Evolutionary conservation across 2,329 filamentous ascomycete genomes (phyloP), one percentile per base, ranked within the genome.

Genomic region (Grosmannia serpens): DNA sequence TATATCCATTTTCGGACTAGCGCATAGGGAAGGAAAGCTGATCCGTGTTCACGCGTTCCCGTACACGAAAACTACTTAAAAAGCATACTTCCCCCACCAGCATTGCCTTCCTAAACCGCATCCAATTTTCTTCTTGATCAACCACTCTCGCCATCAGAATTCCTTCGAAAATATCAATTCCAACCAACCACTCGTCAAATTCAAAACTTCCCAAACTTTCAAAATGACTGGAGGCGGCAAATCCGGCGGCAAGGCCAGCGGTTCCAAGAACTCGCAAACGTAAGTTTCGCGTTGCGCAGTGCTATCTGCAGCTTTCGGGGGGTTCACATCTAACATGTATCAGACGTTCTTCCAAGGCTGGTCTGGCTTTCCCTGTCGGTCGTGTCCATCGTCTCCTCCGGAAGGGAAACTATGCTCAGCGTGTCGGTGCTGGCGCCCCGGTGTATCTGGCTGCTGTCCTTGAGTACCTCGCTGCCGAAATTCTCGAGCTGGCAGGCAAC

Each of bases 151-250:
- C 33, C 64, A 63, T 60, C 64, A 62, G 57, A 63, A 60, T 64
- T 66, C 67, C 67, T 4, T 38, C 65, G 63, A 65, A 59, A 44
- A 38, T 41, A 59, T 33, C 27, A 31, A 55, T 65, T 67, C 65
- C 65, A 66, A 65, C 63, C 59, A 22, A 64, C 65, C 68, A 67
- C 47, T 65, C 55, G 47, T 62, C 64, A 58, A 66, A 65, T 62
- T 67, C 62, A 64, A 65, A 65, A 64, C 63, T 62, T 62, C 63
- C n/a, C 68, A 67, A 67, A 66, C 69, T 57, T 74, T 83, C 87
- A 96, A 89, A 88, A 99, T 99, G 94, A 95, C 94, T 90, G 92
- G 92, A 85, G 92, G 92, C 78, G 94, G 94, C 79, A 99, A 99
- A 82, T 96, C 92, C 81, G 94, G 94, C 79, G 94, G 94, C 86